Percentiles rank a stretch among this genome's conserved stretches.
Evolutionary conservation across 1,139 yeast genomes (phyloP).

Genomic region (Torulaspora pretoriensis): DNA sequence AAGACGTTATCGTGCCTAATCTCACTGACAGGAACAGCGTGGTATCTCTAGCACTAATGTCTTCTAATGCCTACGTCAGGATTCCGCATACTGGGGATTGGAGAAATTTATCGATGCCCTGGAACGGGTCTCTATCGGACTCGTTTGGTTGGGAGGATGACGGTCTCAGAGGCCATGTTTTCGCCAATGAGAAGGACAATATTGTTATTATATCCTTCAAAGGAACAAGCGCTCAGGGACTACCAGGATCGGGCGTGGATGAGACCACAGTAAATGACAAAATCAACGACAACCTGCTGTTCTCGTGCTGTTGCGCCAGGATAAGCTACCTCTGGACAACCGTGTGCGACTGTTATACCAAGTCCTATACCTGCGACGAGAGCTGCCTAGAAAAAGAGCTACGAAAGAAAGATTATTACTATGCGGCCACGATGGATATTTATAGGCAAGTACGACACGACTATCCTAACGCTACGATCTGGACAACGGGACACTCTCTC

Average conservation of each 20-base stretch:
- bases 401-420: constrained; percentile 71
- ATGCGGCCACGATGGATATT: constrained; percentile 72
- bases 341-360: constrained; percentile 89
- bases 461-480: constrained; percentile 71
- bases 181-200: constrained; percentile 59
- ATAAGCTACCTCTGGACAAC: constrained; percentile 90
- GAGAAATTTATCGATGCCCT: constrained; percentile 70
- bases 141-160: constrained; percentile 82
- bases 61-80: constrained; percentile 87
- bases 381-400: constrained; percentile 78
- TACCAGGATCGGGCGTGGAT: constrained; percentile 68
- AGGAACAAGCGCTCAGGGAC: constrained; percentile 87
- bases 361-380: constrained; percentile 84
- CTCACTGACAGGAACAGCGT: constrained; percentile 69
- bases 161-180: constrained; percentile 89
- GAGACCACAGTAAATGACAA: constrained; percentile 81
- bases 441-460: constrained; percentile 64
- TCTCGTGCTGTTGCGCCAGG: constrained; percentile 96
- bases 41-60: constrained; percentile 72
- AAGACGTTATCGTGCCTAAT: constrained; percentile 58
- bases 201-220: constrained; percentile 79
- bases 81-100: constrained; percentile 79
- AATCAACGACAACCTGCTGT: constrained; percentile 78
- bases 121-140: constrained; percentile 40
- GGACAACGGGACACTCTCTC: constrained; percentile 94